Conservation (phyloP, 2,329 filamentous ascomycete species). For the Beauveria bassiana region DNA sequence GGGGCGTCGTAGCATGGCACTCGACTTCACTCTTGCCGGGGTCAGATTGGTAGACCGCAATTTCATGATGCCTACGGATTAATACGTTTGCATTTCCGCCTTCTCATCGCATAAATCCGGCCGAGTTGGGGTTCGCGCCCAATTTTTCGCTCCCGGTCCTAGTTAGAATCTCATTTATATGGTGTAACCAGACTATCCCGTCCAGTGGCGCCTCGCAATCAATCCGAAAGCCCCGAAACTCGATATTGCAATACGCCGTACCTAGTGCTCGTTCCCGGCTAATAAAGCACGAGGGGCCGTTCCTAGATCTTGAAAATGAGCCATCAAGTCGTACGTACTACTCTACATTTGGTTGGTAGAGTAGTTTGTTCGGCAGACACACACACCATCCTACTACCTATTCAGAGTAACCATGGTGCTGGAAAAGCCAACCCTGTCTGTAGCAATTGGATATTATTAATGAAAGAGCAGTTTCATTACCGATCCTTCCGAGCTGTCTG, state of each 20-base stretch:
- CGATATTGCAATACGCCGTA: neutral
- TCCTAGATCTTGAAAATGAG: neutral
- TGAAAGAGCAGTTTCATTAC: neutral
- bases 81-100: too few relatives aligned
- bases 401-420: too few relatives aligned
- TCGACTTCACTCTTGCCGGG: too few relatives aligned
- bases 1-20: neutral
- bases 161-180: too few relatives aligned
- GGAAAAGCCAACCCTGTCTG: neutral
- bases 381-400: too few relatives aligned
- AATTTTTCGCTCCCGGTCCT: too few relatives aligned
- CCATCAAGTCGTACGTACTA: too few relatives aligned
- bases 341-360: too few relatives aligned
- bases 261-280: neutral
- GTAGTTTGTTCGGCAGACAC: neutral
- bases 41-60: neutral
- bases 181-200: too few relatives aligned
- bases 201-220: neutral
- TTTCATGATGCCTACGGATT: neutral
- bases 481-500: neutral
- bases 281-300: neutral
- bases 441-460: neutral
- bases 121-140: too few relatives aligned
- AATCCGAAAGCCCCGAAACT: neutral
- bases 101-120: too few relatives aligned